Base-by-base conservation (phyloP, 176 grass and related monocot species). In the Phoenix roebelenii region DNA sequence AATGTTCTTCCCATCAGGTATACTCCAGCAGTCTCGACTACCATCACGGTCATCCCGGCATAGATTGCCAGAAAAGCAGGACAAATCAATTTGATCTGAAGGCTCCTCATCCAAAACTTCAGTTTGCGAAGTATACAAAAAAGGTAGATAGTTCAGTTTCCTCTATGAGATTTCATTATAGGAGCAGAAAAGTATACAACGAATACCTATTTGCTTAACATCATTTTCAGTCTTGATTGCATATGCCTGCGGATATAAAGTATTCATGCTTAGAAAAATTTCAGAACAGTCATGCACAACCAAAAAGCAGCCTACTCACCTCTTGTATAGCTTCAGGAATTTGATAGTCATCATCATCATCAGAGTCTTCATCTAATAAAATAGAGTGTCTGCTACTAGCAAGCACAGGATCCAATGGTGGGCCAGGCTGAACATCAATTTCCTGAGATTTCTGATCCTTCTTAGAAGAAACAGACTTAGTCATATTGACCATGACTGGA, bases 291-390 rank as follows among this genome's bases (percentile, higher is more conserved):
- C 51, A 69, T 50, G n/a, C 22, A 29, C 64, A 6, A 18, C 35
- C 66, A 25, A 22, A 74, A 53, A 57, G 30, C 60, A 69, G 35
- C 30, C n/a, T 22, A 70, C 30, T 68, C 30, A 88, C 93, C 81
- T 91, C 81, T 52, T 76, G 54, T 54, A 29, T 57, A 77, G 78
- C 22, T 62, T 88, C 81, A 51, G 81, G 81, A 50, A 67, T 52
- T 73, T 91, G 93, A 69, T 78, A 85, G 50, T 97, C 93, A 39
- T 97, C 93, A 25, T 97, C 92, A 20, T 96, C 92, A 67, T 97
- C 93, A 24, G 93, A 85, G 20, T 91, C 83, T 51, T 96, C 91
- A 55, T 90, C 91, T 57, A 95, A 62, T 59, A 80, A 73, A 50
- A 76, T 54, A 16, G 73, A 75, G 15, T 29, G 72, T 52, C 80